These are phyloP conservation scores for Pyrenula aspistea DNA, from an alignment of 495 filamentous ascomycete species.

Conservation along the genomic window DNA sequence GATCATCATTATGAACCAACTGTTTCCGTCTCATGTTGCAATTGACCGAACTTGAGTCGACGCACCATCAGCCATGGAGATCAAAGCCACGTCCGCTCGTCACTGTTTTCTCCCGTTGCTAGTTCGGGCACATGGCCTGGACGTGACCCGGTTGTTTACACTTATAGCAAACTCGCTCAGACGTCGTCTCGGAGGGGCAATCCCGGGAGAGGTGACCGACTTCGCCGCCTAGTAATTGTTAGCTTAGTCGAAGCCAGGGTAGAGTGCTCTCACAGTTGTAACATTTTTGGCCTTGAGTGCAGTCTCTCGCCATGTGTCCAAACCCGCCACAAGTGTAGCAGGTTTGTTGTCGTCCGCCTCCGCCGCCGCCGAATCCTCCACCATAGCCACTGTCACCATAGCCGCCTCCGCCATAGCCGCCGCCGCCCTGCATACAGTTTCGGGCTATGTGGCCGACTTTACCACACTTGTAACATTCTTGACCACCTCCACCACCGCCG, in stretches of 20 bases:
- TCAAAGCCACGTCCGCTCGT: not conserved
- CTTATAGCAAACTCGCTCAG: constrained; percentile 96
- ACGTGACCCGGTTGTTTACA: constrained; percentile 98
- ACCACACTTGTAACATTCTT: constrained; percentile 99
- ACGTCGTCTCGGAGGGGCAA: constrained; percentile 77
- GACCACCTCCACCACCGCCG: constrained; percentile 34
- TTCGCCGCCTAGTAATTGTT: constrained; percentile 49
- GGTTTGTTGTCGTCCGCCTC: constrained; percentile 53
- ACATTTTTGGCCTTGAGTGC: constrained; percentile 98
- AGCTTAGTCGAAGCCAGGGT: constrained; percentile 1
- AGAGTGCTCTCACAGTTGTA: constrained; percentile 70
- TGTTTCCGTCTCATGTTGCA: not conserved
- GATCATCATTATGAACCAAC: not conserved
- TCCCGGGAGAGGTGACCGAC: constrained; percentile 90
- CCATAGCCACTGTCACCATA: constrained; percentile 34
- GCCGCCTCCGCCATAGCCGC: constrained; percentile 24
- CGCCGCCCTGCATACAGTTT: constrained; percentile 68
- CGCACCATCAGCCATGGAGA: not conserved
- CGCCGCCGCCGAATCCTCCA: constrained; percentile 37
- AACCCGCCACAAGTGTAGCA: constrained; percentile 96
- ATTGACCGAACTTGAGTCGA: not conserved
- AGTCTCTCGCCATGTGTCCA: constrained; percentile 95
- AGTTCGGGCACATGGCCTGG: constrained; percentile 82
- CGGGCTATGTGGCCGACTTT: constrained; percentile 95
- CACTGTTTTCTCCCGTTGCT: constrained; percentile 7